Evolutionary conservation across 2,329 filamentous ascomycete species (phyloP).

Genomic region (Epichloe hybrida): DNA sequence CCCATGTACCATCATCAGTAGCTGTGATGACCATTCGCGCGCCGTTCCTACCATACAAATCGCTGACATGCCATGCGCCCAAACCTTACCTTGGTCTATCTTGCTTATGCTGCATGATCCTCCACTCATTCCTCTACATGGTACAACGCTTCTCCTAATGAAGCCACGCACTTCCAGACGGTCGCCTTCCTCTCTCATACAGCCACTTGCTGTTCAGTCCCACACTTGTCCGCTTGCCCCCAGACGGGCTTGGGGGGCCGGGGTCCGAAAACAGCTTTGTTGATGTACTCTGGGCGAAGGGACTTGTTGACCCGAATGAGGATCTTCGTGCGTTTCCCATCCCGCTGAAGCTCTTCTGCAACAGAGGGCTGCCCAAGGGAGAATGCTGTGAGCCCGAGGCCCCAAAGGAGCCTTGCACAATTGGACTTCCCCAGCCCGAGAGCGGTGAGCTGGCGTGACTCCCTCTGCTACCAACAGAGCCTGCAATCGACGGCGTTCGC

Average conservation of each 20-base stretch:
- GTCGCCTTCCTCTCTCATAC: conserved; percentile 65
- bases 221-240: conserved; percentile 57
- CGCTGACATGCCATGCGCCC: neutral
- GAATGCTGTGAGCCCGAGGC: conserved; percentile 34
- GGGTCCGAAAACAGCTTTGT: conserved; percentile 43
- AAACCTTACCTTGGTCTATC: neutral
- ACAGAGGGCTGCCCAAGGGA: conserved; percentile 37
- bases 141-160: conserved; percentile 10
- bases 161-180: conserved; percentile 31
- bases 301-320: conserved; percentile 47
- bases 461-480: conserved; percentile 46
- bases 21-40: neutral
- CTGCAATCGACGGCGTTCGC: conserved; percentile 52
- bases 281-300: conserved; percentile 35
- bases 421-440: conserved; percentile 40
- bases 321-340: conserved; percentile 38
- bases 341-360: conserved; percentile 52
- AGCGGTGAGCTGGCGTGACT: conserved; percentile 46
- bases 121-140: neutral
- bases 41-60: neutral
- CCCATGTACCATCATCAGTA: neutral
- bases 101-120: neutral
- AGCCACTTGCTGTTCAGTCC: conserved; percentile 88
- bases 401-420: conserved; percentile 16
- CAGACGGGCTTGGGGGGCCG: conserved; percentile 51